These are phyloP conservation scores for Peniophora sp. DNA, from an alignment of 1,284 basidiomycete species.

Conservation along the genomic window DNA sequence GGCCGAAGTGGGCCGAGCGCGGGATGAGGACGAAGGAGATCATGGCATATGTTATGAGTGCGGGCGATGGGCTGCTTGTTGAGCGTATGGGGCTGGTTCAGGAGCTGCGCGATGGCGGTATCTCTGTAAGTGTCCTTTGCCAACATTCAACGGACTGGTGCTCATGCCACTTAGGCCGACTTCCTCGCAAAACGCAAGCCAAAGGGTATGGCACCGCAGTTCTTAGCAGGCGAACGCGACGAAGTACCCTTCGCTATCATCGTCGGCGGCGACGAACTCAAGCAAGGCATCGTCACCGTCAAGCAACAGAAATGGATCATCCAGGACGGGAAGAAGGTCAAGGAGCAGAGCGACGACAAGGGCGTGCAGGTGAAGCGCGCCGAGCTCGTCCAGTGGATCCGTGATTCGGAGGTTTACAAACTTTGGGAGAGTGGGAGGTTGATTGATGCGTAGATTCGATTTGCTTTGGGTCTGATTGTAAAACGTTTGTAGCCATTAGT, in stretches of 20 bases:
- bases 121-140: conserved; percentile 56
- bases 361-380: conserved; percentile 62
- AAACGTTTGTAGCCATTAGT: not conserved
- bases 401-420: conserved; percentile 36
- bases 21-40: conserved; percentile 86
- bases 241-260: conserved; percentile 90
- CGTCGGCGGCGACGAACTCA: conserved; percentile 82
- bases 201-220: conserved; percentile 74
- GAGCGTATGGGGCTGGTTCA: conserved; percentile 83
- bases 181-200: conserved; percentile 93
- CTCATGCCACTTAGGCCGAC: conserved; percentile 56
- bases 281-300: conserved; percentile 78
- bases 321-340: conserved; percentile 65
- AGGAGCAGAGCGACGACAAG: conserved; percentile 57
- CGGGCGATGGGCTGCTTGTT: conserved; percentile 84
- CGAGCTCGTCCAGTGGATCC: conserved; percentile 68
- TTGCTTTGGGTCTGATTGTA: too few species aligned
- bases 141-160: conserved; percentile 1
- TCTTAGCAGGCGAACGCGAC: conserved; percentile 87
- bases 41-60: conserved; percentile 90
- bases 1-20: conserved; percentile 75
- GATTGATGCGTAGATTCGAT: conserved; percentile 12
- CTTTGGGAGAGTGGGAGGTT: conserved; percentile 39
- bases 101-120: conserved; percentile 80
- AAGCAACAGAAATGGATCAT: conserved; percentile 89